These are phyloP conservation scores for Leucaena leucocephala DNA, from an alignment of 306 rosid genomes.

Conservation along the genomic window DNA sequence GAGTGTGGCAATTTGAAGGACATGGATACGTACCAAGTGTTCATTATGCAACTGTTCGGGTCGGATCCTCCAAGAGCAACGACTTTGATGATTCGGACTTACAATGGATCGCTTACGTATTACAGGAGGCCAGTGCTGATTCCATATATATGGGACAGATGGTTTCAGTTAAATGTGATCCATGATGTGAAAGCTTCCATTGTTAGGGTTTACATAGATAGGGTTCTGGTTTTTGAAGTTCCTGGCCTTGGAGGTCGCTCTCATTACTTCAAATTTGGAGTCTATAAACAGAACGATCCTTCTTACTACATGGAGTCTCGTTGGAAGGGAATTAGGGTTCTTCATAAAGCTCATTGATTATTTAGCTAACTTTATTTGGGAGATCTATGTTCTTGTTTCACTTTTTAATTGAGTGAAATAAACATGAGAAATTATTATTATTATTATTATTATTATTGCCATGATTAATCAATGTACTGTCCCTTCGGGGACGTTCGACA, in stretches of 20 bases:
- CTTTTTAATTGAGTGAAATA: not conserved
- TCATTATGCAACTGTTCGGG: slow-evolving; percentile 53
- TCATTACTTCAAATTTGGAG: slow-evolving; percentile 48
- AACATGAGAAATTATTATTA: not conserved
- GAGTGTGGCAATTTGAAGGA: slow-evolving; percentile 51
- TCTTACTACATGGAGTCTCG: slow-evolving; percentile 46
- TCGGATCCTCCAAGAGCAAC: slow-evolving; percentile 36
- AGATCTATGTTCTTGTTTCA: not conserved
- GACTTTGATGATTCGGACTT: slow-evolving; percentile 42
- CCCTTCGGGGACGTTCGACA: no score
- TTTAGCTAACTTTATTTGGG: not conserved
- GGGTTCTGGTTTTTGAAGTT: slow-evolving; percentile 18
- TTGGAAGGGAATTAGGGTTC: slow-evolving; percentile 50
- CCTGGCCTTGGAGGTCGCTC: slow-evolving; percentile 36
- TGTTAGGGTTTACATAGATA: slow-evolving; percentile 43
- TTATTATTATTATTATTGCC: not conserved
- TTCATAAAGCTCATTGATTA: slow-evolving; percentile 1
- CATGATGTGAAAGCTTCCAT: slow-evolving; percentile 41
- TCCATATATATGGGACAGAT: slow-evolving; percentile 27
- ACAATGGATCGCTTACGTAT: slow-evolving; percentile 41
- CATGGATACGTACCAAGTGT: slow-evolving; percentile 36
- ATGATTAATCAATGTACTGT: not conserved
- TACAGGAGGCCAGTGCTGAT: slow-evolving; percentile 33
- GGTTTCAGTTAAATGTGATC: slow-evolving; percentile 48
- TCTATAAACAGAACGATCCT: slow-evolving; percentile 41